Evolutionary conservation across 352 stramenopile species (phyloP), one percentile per base, ranked within the genome.

Genomic region (Phytophthora idaei): DNA sequence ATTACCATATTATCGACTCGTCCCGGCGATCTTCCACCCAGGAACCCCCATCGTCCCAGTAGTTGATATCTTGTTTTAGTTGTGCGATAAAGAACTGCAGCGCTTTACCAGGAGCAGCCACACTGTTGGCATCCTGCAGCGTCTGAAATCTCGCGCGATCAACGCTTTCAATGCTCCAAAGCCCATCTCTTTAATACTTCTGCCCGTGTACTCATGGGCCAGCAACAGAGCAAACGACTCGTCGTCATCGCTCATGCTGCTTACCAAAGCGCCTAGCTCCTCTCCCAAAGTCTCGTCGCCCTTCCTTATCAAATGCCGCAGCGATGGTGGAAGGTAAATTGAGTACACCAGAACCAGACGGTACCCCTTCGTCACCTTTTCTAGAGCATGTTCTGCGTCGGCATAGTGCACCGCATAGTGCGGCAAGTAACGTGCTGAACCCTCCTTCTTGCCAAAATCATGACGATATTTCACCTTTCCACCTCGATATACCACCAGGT

Each of bases 321-420:
- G 25, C 39, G 14, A 27, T 9, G 14, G 12, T 0, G 15, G 12
- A 1, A 45, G 39, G 7, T 14, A 45, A 45, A 45, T 2, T 3
- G 39, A 45, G 39, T 45, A 45, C 39, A 45, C 15, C 5, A 45
- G 39, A 4, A 45, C 39, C 39, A 45, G 34, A 39, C 34, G 34
- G 8, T 62, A 63, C 0, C 64, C 51, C 12, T 42, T 72, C 28
- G 41, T 67, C 46, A 72, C 52, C 8, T 51, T 46, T 34, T 66
- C 49, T 21, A 60, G n/a, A 1, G 31, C 21, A 17, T 71, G 63
- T 17, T 47, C 37, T 14, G 63, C 55, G 29, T 71, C 63, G 0
- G 55, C 56, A 25, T 58, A 66, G 34, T 71, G 63, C 11, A 67
- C 64, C 5, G 57, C 57, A 29, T 67, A 72, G 37, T 63, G 59